Percentiles rank a stretch among this genome's conserved stretches.
Evolutionary conservation across 2,329 filamentous ascomycete species (phyloP).

Genomic region (Geoglossum cookeanum): DNA sequence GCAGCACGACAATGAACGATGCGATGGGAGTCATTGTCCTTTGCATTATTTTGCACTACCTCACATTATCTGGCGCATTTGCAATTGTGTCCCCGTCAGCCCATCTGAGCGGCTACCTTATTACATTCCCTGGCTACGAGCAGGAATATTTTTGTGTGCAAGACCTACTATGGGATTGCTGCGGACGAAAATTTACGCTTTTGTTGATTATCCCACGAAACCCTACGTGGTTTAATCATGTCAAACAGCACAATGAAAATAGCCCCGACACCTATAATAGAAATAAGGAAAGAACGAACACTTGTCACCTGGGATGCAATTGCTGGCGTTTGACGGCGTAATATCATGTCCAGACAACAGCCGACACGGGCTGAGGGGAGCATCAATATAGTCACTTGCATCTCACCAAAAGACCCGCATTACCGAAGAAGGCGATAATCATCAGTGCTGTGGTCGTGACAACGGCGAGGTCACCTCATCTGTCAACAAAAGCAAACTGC

Average conservation of each 20-base stretch:
- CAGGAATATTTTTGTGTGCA: not conserved
- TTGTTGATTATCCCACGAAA: not conserved
- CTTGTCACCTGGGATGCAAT: not conserved
- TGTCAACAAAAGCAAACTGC: not conserved
- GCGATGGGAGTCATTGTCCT: not conserved
- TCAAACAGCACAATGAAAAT: not conserved
- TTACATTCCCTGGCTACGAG: not conserved
- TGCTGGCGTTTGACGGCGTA: not conserved
- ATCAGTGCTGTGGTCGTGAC: not conserved
- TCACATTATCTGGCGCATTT: not conserved
- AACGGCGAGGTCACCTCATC: not conserved
- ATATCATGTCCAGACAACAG: not conserved
- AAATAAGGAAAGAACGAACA: not conserved
- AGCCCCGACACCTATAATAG: not conserved
- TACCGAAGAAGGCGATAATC: not conserved
- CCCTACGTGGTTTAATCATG: not conserved
- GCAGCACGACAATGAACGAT: too few species aligned
- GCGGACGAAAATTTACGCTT: not conserved
- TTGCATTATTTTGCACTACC: not conserved
- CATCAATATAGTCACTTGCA: conserved; percentile 1
- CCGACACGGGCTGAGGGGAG: not conserved
- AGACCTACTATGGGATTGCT: not conserved
- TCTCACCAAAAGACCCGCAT: not conserved
- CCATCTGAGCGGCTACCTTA: too few species aligned
- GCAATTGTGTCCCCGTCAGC: not conserved